Evolutionary conservation across 768 basidiomycete species (phyloP).

Genomic region (Ramaria sp.): DNA sequence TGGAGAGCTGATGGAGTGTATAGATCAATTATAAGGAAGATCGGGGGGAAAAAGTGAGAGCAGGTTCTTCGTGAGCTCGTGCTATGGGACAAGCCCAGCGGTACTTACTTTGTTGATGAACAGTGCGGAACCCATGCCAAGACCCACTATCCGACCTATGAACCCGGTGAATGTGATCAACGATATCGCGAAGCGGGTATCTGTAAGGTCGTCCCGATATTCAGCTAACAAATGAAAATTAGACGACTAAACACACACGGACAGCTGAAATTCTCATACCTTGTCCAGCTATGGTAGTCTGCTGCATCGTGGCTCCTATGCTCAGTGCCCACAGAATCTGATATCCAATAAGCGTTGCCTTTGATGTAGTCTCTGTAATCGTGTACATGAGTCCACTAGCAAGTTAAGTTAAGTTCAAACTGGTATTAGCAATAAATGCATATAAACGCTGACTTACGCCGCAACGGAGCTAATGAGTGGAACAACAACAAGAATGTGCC

Average conservation of each 20-base stretch:
- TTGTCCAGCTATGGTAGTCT: constrained; percentile 1
- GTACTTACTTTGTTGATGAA: constrained; percentile 8
- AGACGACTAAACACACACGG: background rate
- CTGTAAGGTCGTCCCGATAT: background rate
- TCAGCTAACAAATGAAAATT: background rate
- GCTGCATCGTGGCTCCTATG: constrained; percentile 6
- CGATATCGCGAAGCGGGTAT: constrained; percentile 4
- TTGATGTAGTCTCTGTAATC: constrained; percentile 4
- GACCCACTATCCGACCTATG: constrained; percentile 6
- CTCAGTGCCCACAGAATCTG: constrained; percentile 8
- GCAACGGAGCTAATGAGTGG: too few relatives aligned
- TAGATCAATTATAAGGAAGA: too few relatives aligned
- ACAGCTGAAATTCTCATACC: background rate
- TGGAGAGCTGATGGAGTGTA: too few relatives aligned
- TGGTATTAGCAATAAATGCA: too few relatives aligned
- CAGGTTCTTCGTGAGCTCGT: too few relatives aligned
- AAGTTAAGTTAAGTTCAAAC: too few relatives aligned
- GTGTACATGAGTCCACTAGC: constrained; percentile 5
- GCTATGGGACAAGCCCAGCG: too few relatives aligned
- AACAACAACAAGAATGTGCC: too few relatives aligned
- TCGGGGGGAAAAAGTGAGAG: too few relatives aligned
- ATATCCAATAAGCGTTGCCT: constrained; percentile 1
- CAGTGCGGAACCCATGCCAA: constrained; percentile 5
- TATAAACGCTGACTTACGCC: too few relatives aligned
- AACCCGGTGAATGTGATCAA: constrained; percentile 3